Percentiles rank a stretch among this genome's conserved stretches.
Conservation (phyloP, 768 basidiomycete genomes). For the Sarcodon aspratus region DNA sequence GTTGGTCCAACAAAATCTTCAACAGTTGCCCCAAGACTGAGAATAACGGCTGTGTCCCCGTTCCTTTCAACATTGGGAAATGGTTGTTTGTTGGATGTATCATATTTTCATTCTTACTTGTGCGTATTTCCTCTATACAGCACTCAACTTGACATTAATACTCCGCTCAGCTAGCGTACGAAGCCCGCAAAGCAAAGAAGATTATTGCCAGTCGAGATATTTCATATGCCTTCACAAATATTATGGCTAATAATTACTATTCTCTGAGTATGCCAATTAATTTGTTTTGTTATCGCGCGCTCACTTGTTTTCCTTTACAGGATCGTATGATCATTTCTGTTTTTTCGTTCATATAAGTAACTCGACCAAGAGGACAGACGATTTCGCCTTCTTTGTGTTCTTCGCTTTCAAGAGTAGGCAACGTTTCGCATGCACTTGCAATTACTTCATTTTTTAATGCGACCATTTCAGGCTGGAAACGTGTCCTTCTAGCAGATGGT, state of each 20-base stretch:
- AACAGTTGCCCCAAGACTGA: slow-evolving; percentile 48
- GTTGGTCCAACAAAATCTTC: slow-evolving; percentile 91
- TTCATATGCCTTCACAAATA: slow-evolving; percentile 95
- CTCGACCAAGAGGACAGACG: slow-evolving; percentile 93
- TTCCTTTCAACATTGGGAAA: slow-evolving; percentile 82
- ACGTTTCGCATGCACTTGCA: background rate
- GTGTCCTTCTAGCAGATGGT: slow-evolving; percentile 83
- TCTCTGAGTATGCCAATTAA: slow-evolving; percentile 60
- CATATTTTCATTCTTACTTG: slow-evolving; percentile 94
- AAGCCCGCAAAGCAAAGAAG: slow-evolving; percentile 83
- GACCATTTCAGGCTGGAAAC: slow-evolving; percentile 60
- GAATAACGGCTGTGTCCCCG: slow-evolving; percentile 61
- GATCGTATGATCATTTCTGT: slow-evolving; percentile 95
- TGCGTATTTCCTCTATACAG: slow-evolving; percentile 25
- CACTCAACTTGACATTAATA: background rate
- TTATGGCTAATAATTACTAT: slow-evolving; percentile 95
- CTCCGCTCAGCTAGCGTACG: slow-evolving; percentile 66
- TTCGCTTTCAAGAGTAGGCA: slow-evolving; percentile 94
- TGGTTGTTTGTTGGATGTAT: slow-evolving; percentile 99
- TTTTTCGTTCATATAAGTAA: slow-evolving; percentile 95
- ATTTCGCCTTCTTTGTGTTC: slow-evolving; percentile 98
- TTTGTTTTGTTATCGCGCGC: slow-evolving; percentile 1
- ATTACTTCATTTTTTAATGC: background rate
- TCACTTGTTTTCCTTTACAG: slow-evolving; percentile 24
- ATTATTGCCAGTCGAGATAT: slow-evolving; percentile 96